Conservation (phyloP, 148 eudicot genomes). For the Nyssa sinensis region DNA sequence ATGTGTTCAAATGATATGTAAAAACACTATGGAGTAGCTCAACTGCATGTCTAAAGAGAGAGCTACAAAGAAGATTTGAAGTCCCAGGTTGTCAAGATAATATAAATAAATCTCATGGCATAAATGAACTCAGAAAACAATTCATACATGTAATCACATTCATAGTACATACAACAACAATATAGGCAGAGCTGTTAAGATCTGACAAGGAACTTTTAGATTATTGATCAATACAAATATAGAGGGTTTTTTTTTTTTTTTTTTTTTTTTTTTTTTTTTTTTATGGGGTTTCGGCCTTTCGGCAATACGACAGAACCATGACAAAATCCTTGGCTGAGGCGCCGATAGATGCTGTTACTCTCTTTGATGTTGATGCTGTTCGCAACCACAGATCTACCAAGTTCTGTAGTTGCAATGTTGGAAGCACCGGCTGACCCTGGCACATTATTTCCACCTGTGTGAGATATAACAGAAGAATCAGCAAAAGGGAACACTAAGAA, state of each 20-base stretch:
- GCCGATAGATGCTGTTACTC: slow-evolving; percentile 48
- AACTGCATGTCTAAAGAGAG: no score
- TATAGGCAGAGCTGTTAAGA: neutral
- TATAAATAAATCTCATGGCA: no score
- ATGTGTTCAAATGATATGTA: no score
- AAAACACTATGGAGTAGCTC: no score
- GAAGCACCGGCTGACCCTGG: slow-evolving; percentile 67
- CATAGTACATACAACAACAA: neutral
- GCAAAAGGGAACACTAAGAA: no score
- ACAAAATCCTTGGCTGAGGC: slow-evolving; percentile 72
- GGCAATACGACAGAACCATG: slow-evolving; percentile 61
- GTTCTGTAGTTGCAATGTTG: slow-evolving; percentile 50
- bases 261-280: no score
- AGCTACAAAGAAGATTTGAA: no score
- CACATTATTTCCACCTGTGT: slow-evolving; percentile 68
- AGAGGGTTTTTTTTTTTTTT: no score
- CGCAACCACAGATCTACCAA: slow-evolving; percentile 68
- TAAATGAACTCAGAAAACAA: no score
- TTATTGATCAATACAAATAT: neutral
- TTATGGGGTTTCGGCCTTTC: slow-evolving; percentile 19
- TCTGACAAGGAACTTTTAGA: neutral
- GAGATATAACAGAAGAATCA: slow-evolving; percentile 2
- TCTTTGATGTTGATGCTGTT: slow-evolving; percentile 38
- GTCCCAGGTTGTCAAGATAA: no score
- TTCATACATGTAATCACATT: neutral